phyloP scores from a whole-genome alignment of 257 asterid genomes.

The Thymus mandschuricus region DNA sequence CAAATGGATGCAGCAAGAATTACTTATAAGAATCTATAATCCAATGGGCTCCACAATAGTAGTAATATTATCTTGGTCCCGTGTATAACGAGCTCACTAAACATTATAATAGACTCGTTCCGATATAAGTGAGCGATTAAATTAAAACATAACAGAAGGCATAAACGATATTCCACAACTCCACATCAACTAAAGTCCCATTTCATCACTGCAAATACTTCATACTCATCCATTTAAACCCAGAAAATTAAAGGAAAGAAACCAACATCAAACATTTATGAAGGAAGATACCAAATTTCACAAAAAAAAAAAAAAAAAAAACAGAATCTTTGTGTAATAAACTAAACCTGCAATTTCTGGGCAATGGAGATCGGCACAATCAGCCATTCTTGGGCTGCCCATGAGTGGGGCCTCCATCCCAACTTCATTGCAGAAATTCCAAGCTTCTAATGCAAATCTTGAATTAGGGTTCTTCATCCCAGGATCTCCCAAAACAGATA shows the following conservation, averaged over 20 bases:
- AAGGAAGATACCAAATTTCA: not conserved
- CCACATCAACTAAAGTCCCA: not conserved
- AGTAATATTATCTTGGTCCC: too few relatives aligned
- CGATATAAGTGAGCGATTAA: too few relatives aligned
- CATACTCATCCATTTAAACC: not conserved
- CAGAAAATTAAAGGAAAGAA: not conserved
- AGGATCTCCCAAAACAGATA: conserved; percentile 76
- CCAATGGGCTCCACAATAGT: not conserved
- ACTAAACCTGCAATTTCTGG: conserved; percentile 44
- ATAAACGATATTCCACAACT: not conserved
- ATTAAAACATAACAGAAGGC: too few relatives aligned
- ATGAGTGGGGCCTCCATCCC: conserved; percentile 71
- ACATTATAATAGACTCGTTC: too few relatives aligned
- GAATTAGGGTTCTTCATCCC: conserved; percentile 84
- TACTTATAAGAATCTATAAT: not conserved
- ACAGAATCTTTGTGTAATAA: not conserved
- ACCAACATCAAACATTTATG: not conserved
- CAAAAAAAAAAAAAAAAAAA: not conserved
- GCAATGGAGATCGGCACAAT: conserved; percentile 74
- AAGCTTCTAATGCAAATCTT: conserved; percentile 83
- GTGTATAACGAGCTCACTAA: too few relatives aligned
- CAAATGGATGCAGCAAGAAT: not conserved
- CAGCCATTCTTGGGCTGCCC: conserved; percentile 94
- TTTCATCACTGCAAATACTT: conserved; percentile 8
- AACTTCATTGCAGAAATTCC: conserved; percentile 95